phyloP scores from a whole-genome alignment of 345 rosid genomes.

The Populus alba region DNA sequence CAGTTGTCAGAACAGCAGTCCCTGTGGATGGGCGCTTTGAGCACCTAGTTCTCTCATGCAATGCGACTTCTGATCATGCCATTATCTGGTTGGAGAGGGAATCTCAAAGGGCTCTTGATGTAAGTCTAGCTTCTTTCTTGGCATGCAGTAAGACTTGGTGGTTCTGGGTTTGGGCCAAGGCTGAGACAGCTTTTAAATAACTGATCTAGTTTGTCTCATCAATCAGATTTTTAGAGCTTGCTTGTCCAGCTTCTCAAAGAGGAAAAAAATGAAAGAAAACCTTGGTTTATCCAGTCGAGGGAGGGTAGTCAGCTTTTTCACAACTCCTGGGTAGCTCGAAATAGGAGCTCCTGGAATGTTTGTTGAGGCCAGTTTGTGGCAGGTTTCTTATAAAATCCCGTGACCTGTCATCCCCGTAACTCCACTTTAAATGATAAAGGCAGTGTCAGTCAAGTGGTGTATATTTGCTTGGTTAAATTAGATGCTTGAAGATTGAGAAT shows the following conservation, averaged over 20 bases:
- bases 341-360: not conserved
- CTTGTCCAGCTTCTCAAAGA: not conserved
- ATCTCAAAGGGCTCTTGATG: conserved; percentile 77
- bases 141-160: not conserved
- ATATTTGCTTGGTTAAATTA: not conserved
- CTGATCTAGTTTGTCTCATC: not conserved
- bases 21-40: conserved; percentile 98
- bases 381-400: not conserved
- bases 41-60: conserved; percentile 83
- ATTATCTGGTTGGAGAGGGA: conserved; percentile 87
- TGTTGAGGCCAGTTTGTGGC: not conserved
- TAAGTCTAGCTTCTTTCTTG: conserved; percentile 31
- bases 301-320: not conserved
- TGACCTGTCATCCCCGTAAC: not conserved
- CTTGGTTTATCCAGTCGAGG: not conserved
- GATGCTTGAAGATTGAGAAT: not conserved
- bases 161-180: not conserved
- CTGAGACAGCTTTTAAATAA: not conserved
- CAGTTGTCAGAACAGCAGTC: conserved; percentile 93
- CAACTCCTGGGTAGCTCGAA: not conserved
- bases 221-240: not conserved
- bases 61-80: conserved; percentile 83
- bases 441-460: not conserved
- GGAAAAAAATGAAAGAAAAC: not conserved
- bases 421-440: not conserved